A percentile compares a stretch with the other conserved stretches of the same genome.
These are phyloP conservation scores for Effrenium voratum DNA, from an alignment of 73 alveolate species.

Conservation along the genomic window DNA sequence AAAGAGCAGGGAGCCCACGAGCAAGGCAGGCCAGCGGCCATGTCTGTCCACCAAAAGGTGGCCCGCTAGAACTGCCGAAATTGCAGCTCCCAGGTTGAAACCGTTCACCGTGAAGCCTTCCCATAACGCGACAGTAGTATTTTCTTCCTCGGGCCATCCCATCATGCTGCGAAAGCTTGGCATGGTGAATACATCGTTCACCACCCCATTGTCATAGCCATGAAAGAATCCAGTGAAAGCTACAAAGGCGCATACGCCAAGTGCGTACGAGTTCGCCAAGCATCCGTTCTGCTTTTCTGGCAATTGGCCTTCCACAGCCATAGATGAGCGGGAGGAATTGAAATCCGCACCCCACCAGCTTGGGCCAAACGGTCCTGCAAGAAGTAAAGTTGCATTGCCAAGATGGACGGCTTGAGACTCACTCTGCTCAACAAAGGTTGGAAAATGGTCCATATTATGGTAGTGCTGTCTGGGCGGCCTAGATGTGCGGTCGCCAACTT, in stretches of 20 bases:
- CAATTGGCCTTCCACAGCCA: not conserved
- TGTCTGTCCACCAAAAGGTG: conserved; percentile 78
- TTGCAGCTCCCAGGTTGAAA: conserved; percentile 50
- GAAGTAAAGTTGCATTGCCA: too few species aligned
- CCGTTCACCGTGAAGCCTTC: conserved; percentile 86
- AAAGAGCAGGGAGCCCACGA: conserved; percentile 42
- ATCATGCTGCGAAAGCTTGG: conserved; percentile 73
- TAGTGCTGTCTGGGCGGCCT: not conserved
- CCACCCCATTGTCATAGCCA: conserved; percentile 85
- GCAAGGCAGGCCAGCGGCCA: conserved; percentile 56
- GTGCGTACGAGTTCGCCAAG: too few species aligned
- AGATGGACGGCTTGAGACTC: too few species aligned
- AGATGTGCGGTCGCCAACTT: not conserved
- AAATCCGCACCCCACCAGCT: too few species aligned
- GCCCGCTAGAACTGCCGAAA: conserved; percentile 50
- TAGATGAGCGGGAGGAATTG: not conserved
- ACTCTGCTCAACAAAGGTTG: conserved; percentile 1
- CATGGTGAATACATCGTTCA: conserved; percentile 80
- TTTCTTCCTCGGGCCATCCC: conserved; percentile 71
- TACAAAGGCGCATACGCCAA: not conserved
- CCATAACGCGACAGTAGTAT: conserved; percentile 60
- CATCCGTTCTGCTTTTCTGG: not conserved
- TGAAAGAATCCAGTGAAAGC: conserved; percentile 50
- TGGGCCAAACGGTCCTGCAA: not conserved
- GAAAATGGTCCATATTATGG: not conserved